Conservation (phyloP, 2,329 filamentous ascomycete species). For the Alternaria brassicae region DNA sequence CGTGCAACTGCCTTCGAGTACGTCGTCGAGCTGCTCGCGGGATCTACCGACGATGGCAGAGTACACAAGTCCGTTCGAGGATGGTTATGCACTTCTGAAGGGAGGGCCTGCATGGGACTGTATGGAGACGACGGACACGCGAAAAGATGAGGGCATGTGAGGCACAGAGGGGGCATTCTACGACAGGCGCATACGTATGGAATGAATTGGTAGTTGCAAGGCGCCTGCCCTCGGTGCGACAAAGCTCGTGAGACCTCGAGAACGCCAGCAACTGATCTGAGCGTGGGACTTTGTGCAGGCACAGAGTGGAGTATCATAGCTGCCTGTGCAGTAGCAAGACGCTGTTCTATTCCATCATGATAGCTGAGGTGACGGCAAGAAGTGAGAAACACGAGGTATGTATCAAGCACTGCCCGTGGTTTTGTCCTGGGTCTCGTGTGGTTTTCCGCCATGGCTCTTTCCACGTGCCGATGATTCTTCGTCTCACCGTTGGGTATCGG, state of each 20-base stretch:
- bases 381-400: not conserved
- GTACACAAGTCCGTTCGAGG: not conserved
- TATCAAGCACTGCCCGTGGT: not conserved
- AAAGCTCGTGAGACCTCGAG: not conserved
- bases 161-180: not conserved
- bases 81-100: not conserved
- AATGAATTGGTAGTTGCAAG: not conserved
- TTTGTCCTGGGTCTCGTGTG: not conserved
- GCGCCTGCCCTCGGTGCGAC: not conserved
- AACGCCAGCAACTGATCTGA: not conserved
- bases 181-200: not conserved
- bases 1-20: not conserved
- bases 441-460: not conserved
- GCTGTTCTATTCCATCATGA: not conserved
- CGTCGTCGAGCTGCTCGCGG: not conserved
- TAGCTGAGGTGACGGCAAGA: not conserved
- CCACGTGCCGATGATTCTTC: not conserved
- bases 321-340: not conserved
- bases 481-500: not conserved
- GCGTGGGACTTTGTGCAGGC: not conserved
- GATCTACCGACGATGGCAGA: not conserved
- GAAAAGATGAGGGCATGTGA: not conserved
- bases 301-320: not conserved
- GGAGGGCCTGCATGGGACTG: not conserved
- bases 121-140: not conserved